Percentiles rank a stretch among this genome's conserved stretches.
Evolutionary conservation across 2,329 filamentous ascomycete genomes (phyloP).

Genomic region (Aspergillus hiratsukae): DNA sequence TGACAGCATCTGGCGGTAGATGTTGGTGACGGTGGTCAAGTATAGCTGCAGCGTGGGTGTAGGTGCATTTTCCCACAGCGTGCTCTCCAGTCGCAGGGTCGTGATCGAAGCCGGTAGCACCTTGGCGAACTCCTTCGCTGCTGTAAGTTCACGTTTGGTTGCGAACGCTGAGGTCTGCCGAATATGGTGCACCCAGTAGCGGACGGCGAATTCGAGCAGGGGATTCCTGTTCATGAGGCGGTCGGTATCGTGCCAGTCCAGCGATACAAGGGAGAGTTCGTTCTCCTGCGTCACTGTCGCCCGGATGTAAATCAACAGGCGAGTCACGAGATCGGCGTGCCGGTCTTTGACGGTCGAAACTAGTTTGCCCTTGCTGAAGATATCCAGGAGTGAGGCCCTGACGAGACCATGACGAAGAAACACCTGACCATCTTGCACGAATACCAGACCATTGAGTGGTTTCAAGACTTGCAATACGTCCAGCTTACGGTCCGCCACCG

Average conservation of each 20-base stretch:
- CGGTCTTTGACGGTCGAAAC: slow-evolving; percentile 28
- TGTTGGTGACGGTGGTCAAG: slow-evolving; percentile 25
- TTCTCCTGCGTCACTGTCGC: slow-evolving; percentile 23
- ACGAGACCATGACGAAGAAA: slow-evolving; percentile 36
- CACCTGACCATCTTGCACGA: slow-evolving; percentile 30
- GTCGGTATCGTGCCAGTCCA: slow-evolving; percentile 25
- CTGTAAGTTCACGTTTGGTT: slow-evolving; percentile 31
- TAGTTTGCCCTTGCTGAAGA: slow-evolving; percentile 29
- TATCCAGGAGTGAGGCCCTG: slow-evolving; percentile 27
- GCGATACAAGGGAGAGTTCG: slow-evolving; percentile 27
- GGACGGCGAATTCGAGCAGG: slow-evolving; percentile 44
- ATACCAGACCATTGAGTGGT: slow-evolving; percentile 30
- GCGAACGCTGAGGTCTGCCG: slow-evolving; percentile 40
- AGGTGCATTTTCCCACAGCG: slow-evolving; percentile 42
- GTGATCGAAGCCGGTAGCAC: slow-evolving; percentile 45
- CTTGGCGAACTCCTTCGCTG: slow-evolving; percentile 44
- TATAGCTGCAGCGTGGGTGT: slow-evolving; percentile 27
- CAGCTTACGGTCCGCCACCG: slow-evolving; percentile 22
- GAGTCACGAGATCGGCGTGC: slow-evolving; percentile 29
- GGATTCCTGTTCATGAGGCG: slow-evolving; percentile 32
- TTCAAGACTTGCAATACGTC: slow-evolving; percentile 26
- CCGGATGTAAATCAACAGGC: slow-evolving; percentile 35
- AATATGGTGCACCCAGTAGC: slow-evolving; percentile 47
- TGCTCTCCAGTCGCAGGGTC: slow-evolving; percentile 46
- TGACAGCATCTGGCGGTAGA: slow-evolving; percentile 30